Evolutionary conservation across 2,329 filamentous ascomycete species (phyloP).

Genomic region (Gliomastix tumulicola): DNA sequence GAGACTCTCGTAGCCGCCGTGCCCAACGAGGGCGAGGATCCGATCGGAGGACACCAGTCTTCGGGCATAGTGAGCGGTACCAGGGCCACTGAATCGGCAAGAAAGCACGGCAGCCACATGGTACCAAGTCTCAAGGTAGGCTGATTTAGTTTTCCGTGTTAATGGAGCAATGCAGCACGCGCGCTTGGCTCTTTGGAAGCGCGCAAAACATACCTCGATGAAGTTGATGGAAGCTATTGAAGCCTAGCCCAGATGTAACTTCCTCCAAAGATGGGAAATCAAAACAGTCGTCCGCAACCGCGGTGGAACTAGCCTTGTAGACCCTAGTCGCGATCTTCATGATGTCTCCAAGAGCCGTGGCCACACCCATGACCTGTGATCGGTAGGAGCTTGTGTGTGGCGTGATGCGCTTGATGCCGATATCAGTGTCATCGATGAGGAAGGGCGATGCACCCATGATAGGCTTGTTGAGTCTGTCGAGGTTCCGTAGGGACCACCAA

Average conservation of each 20-base stretch:
- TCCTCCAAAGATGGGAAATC: constrained; percentile 7
- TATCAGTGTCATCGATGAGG: constrained; percentile 12
- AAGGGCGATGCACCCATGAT: constrained; percentile 12
- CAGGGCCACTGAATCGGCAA: constrained; percentile 10
- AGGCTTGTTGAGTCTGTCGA: constrained; percentile 12
- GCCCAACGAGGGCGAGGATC: constrained; percentile 6
- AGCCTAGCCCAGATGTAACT: constrained; percentile 1
- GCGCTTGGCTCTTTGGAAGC: neutral
- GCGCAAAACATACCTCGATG: constrained; percentile 6
- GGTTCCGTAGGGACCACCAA: constrained; percentile 11
- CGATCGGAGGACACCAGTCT: constrained; percentile 8
- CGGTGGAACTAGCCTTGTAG: constrained; percentile 9
- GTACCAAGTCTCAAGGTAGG: constrained; percentile 12
- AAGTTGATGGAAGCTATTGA: constrained; percentile 6
- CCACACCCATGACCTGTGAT: constrained; percentile 7
- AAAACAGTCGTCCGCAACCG: constrained; percentile 5
- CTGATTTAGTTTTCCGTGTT: neutral
- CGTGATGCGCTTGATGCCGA: constrained; percentile 5
- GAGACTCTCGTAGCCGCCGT: constrained; percentile 4
- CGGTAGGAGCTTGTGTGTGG: constrained; percentile 2
- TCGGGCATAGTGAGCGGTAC: constrained; percentile 8
- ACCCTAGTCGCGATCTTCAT: constrained; percentile 9
- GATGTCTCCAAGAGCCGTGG: constrained; percentile 9
- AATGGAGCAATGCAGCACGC: no score
- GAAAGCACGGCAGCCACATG: constrained; percentile 12